phyloP scores from a whole-genome alignment of 768 basidiomycete genomes.

The Suillus tomentosus region DNA sequence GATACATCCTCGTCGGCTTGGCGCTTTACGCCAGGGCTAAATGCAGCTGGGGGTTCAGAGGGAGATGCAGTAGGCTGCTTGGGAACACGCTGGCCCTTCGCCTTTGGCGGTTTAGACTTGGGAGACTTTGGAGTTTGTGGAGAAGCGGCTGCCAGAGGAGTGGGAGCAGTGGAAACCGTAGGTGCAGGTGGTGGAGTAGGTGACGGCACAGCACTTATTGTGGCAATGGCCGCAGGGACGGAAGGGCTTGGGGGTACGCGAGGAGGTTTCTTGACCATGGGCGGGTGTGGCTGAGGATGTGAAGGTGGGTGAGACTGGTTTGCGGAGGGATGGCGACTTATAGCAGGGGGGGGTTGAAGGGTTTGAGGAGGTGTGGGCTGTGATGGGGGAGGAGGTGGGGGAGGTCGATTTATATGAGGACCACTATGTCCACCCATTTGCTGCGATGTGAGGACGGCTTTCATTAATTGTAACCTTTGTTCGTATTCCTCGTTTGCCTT shows the following conservation, averaged over 20 bases:
- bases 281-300: slow-evolving; percentile 14
- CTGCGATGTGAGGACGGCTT: slow-evolving; percentile 13
- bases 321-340: slow-evolving; percentile 33
- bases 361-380: slow-evolving; percentile 22
- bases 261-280: slow-evolving; percentile 22
- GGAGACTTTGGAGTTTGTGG: slow-evolving; percentile 75
- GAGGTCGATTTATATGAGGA: slow-evolving; percentile 7
- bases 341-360: slow-evolving; percentile 21
- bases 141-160: slow-evolving; percentile 48
- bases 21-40: slow-evolving; percentile 35
- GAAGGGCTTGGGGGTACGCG: slow-evolving; percentile 29
- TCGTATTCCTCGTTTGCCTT: slow-evolving; percentile 44
- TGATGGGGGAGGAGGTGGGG: slow-evolving; percentile 18
- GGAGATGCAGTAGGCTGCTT: slow-evolving; percentile 39
- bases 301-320: slow-evolving; percentile 23
- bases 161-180: slow-evolving; percentile 47
- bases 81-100: slow-evolving; percentile 38
- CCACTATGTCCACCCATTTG: slow-evolving; percentile 4
- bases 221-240: slow-evolving; percentile 14
- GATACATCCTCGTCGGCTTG: slow-evolving; percentile 36
- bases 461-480: slow-evolving; percentile 29
- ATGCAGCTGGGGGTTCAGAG: slow-evolving; percentile 32
- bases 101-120: slow-evolving; percentile 56
- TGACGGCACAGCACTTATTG: slow-evolving; percentile 19
- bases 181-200: slow-evolving; percentile 55